Evolutionary conservation across 495 filamentous ascomycete species (phyloP).

Genomic region (Pseudomonodictys pantanalensis): DNA sequence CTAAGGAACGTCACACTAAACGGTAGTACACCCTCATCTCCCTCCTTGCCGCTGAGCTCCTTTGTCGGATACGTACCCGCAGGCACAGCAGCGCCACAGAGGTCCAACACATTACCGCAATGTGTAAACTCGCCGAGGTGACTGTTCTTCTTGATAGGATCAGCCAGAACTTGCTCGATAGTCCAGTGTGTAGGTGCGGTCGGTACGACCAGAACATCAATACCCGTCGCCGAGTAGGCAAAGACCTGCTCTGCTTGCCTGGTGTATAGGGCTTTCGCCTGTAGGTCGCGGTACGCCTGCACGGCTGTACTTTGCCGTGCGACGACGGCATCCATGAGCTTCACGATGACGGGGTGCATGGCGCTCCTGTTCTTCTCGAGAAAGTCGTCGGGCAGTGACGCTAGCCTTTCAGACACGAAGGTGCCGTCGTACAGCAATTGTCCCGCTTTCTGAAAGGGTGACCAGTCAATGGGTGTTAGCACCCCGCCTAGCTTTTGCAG

Average conservation of each 20-base stretch:
- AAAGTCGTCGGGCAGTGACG: conserved; percentile 47
- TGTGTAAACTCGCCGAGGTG: conserved; percentile 61
- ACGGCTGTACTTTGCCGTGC: conserved; percentile 49
- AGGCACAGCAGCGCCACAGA: conserved; percentile 59
- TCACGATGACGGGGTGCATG: conserved; percentile 56
- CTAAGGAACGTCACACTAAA: conserved; percentile 64
- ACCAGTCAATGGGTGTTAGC: conserved; percentile 52
- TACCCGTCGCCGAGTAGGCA: conserved; percentile 42
- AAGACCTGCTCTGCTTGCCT: conserved; percentile 50
- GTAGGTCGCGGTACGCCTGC: conserved; percentile 55
- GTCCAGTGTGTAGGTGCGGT: conserved; percentile 59
- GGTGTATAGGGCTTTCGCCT: conserved; percentile 49
- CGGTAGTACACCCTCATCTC: conserved; percentile 47
- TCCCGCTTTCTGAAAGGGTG: conserved; percentile 54
- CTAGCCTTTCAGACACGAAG: conserved; percentile 57
- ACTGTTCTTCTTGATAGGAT: conserved; percentile 56
- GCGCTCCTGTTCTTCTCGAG: conserved; percentile 39
- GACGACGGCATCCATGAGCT: conserved; percentile 51
- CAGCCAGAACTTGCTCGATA: conserved; percentile 53
- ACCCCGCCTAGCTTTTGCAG: conserved; percentile 51
- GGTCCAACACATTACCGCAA: conserved; percentile 63
- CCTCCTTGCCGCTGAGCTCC: conserved; percentile 32
- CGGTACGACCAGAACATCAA: conserved; percentile 61
- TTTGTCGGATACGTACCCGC: conserved; percentile 47
- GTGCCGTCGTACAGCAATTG: conserved; percentile 56